Evolutionary conservation across 305 asterid species (phyloP).

Genomic region (Fraxinus sp.): DNA sequence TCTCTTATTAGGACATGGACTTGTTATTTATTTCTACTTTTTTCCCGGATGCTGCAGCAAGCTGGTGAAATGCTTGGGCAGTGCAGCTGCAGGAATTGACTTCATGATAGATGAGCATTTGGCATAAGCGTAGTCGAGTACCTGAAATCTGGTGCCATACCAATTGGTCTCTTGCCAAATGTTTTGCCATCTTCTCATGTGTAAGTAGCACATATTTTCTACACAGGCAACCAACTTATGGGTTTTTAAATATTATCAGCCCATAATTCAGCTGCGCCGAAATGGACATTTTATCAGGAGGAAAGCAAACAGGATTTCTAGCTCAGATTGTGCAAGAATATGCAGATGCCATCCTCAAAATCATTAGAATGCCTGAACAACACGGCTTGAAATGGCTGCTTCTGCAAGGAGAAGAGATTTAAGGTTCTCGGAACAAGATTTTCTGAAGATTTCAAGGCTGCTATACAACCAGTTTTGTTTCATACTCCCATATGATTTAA

Average conservation of each 20-base stretch:
- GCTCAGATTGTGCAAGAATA: conserved; percentile 68
- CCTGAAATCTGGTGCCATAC: conserved; percentile 93
- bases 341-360: conserved; percentile 61
- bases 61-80: conserved; percentile 77
- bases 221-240: not conserved
- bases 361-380: conserved; percentile 54
- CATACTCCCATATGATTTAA: conserved; percentile 23
- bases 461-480: conserved; percentile 49
- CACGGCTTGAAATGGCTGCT: conserved; percentile 71
- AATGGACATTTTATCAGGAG: conserved; percentile 82
- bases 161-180: conserved; percentile 60
- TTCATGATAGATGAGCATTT: conserved; percentile 94
- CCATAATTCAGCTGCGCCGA: conserved; percentile 90
- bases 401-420: conserved; percentile 80
- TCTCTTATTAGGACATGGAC: not conserved
- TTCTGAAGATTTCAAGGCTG: conserved; percentile 72
- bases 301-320: conserved; percentile 72
- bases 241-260: conserved; percentile 44
- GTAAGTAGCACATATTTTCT: not conserved
- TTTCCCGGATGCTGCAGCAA: conserved; percentile 45
- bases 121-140: conserved; percentile 93
- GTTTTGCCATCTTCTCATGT: not conserved
- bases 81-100: conserved; percentile 76
- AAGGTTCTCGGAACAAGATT: conserved; percentile 74
- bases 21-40: conserved; percentile 1